Base-by-base conservation (phyloP, 306 rosid species). In the Canavalia gladiata region DNA sequence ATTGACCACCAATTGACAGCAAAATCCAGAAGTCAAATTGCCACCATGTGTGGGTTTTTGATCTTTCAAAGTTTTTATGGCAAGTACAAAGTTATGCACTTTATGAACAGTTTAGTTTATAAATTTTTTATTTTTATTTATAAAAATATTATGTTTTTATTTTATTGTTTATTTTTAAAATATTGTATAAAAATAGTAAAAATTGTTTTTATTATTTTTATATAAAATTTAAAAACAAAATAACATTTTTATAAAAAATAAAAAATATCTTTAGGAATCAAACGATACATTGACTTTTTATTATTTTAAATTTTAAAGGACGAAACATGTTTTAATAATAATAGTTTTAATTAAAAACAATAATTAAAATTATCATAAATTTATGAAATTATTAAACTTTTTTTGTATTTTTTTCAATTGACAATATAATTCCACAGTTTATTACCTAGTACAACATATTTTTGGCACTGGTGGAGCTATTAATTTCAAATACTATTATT, bases 21-120 rank as follows among this genome's bases (percentile, higher is more conserved):
- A 63, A 72, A 29, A 43, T 59, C 70, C 55, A 18, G 29, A 10
- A 73, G 50, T 81, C 74, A 18, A 42, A 70, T 60, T 8, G 71
- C 35, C 58, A 55, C 37, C 9, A 67, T 54, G 28, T 25, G 51
- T 43, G 30, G 30, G 25, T 45, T 45, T 45, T 45, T 45, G 5
- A 37, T 2, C 4, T 37, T 2, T 37, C 4, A 0, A 18, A 37
- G 41, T 37, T 37, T 37, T 37, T 37, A 37, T 37, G 41, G 41
- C 41, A 37, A 37, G 3, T 37, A 4, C 41, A 0, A 4, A 37
- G 41, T 37, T 4, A 37, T 37, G 3, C 2, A 37, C 41, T 37
- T 37, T 37, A 37, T 18, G 25, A 18, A 18, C 25, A 37, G 4
- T 37, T 37, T 37, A 2, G 41, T 37, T 37, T 37, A 37, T 2